phyloP scores from a whole-genome alignment of 192 early-diverging fungal species.

The Podila horticola region DNA sequence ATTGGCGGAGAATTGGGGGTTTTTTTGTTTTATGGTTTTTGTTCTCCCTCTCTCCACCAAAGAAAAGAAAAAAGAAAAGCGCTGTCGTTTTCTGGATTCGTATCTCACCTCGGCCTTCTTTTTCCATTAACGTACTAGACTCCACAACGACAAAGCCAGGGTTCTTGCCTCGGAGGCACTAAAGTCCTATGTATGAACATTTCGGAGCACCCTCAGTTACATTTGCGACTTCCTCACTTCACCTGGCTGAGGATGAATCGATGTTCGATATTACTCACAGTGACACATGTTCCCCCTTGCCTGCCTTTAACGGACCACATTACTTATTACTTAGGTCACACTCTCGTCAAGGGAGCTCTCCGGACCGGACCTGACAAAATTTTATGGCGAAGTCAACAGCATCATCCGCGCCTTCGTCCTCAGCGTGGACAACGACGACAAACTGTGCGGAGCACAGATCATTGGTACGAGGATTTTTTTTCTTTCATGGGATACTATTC shows the following conservation, averaged over 20 bases:
- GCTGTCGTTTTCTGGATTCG: background rate
- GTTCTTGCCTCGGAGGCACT: constrained; percentile 9
- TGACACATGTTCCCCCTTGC: background rate
- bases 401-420: constrained; percentile 81
- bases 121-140: constrained; percentile 10
- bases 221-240: background rate
- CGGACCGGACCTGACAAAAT: constrained; percentile 74
- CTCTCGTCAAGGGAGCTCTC: constrained; percentile 67
- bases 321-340: constrained; percentile 19
- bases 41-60: background rate
- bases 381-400: constrained; percentile 80
- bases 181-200: constrained; percentile 32
- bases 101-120: background rate
- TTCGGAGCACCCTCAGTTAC: background rate
- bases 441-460: constrained; percentile 79
- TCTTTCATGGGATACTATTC: constrained; percentile 3
- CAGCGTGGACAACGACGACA: constrained; percentile 76
- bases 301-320: background rate
- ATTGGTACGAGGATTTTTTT: constrained; percentile 67
- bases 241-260: background rate
- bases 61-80: too few species aligned
- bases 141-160: constrained; percentile 34
- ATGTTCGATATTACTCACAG: background rate
- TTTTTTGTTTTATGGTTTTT: constrained; percentile 4
- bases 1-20: background rate